These are phyloP conservation scores for Jatropha podagrica DNA, from an alignment of 441 rosid species.

Conservation along the genomic window DNA sequence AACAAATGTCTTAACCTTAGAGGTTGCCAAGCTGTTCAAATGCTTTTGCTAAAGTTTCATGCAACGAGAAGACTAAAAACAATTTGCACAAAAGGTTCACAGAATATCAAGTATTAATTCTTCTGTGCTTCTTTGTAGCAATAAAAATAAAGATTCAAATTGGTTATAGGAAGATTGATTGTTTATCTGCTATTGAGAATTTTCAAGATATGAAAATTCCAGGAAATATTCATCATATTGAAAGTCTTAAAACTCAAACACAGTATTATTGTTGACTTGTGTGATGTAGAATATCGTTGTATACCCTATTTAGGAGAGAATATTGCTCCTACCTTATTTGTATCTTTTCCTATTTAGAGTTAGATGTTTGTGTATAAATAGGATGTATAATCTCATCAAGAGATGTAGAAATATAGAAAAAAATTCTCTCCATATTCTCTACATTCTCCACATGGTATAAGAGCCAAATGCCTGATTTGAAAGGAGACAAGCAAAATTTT, in stretches of 20 bases:
- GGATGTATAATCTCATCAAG: no score
- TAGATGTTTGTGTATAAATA: no score
- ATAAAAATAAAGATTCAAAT: background rate
- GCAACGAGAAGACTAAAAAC: background rate
- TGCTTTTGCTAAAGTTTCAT: background rate
- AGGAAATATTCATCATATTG: background rate
- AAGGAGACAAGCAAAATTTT: no score
- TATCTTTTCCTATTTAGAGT: no score
- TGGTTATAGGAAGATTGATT: background rate
- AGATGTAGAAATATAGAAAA: no score
- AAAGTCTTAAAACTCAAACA: background rate
- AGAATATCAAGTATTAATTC: background rate
- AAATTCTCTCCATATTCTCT: no score
- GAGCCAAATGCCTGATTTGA: no score
- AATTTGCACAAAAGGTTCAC: background rate
- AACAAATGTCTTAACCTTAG: background rate
- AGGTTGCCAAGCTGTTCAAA: background rate
- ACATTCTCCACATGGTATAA: no score
- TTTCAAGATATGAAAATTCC: conserved; percentile 1
- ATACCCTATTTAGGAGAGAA: no score
- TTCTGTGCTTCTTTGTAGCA: no score
- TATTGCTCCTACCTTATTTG: no score
- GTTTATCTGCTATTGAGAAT: background rate
- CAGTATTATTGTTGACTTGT: background rate
- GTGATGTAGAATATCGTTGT: no score